These are phyloP conservation scores for Chenopodium suecicum DNA, from an alignment of 148 eudicot genomes.

Conservation along the genomic window DNA sequence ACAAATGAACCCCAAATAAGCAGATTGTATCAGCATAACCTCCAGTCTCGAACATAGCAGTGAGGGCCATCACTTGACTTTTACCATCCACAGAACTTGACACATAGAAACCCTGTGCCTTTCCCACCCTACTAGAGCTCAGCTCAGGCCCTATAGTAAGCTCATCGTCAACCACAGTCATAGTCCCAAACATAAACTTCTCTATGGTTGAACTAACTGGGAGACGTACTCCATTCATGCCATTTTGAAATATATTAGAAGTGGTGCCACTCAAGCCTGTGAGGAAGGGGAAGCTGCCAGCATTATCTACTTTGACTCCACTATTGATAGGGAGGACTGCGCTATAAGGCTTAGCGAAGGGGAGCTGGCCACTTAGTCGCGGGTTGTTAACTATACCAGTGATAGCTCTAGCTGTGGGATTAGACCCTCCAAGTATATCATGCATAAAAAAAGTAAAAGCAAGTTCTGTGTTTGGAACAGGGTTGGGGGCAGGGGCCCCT, in stretches of 20 bases:
- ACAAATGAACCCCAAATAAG: conserved; percentile 59
- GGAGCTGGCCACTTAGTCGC: conserved; percentile 56
- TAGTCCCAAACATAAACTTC: conserved; percentile 70
- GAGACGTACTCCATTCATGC: conserved; percentile 39
- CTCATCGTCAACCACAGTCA: conserved; percentile 62
- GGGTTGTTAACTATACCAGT: conserved; percentile 71
- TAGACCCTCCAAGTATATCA: conserved; percentile 73
- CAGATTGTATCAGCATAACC: conserved; percentile 43
- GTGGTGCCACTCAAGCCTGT: conserved; percentile 66
- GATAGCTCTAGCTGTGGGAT: conserved; percentile 66
- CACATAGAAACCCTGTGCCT: conserved; percentile 58
- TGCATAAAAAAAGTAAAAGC: conserved; percentile 70
- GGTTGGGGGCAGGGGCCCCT: conserved; percentile 10
- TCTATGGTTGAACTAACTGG: conserved; percentile 39
- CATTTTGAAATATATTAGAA: conserved; percentile 37
- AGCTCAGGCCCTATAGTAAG: conserved; percentile 55
- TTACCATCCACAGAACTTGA: conserved; percentile 50
- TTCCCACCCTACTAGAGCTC: conserved; percentile 50
- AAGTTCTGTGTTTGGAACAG: conserved; percentile 7
- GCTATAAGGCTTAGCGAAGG: conserved; percentile 75
- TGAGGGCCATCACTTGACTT: conserved; percentile 56
- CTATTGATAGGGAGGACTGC: conserved; percentile 48
- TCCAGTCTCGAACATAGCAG: conserved; percentile 47
- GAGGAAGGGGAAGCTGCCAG: conserved; percentile 71
- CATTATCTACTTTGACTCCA: conserved; percentile 35